These are phyloP conservation scores for Scutellaria baicalensis DNA, from an alignment of 257 asterid genomes.

Conservation along the genomic window DNA sequence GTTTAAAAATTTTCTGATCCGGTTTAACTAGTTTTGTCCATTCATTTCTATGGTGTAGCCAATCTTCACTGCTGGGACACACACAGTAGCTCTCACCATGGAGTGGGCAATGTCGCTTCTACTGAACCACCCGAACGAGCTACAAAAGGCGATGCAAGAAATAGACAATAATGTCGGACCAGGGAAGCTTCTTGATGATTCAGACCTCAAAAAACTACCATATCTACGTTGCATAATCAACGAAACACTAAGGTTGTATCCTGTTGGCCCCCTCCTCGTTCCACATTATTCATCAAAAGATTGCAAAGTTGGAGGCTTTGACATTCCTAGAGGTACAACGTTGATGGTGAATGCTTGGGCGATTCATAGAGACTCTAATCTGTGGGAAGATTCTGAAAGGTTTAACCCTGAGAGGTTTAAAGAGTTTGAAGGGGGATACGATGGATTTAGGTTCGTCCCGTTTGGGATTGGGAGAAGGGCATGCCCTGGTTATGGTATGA, in stretches of 20 bases:
- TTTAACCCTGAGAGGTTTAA: conserved; percentile 31
- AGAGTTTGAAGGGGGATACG: conserved; percentile 14
- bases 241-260: conserved; percentile 33
- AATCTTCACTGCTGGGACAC: conserved; percentile 38
- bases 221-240: conserved; percentile 30
- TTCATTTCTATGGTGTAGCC: conserved; percentile 12
- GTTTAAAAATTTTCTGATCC: no score
- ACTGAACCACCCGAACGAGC: conserved; percentile 25
- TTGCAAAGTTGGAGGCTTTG: conserved; percentile 22
- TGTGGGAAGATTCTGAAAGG: conserved; percentile 25
- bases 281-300: conserved; percentile 35
- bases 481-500: conserved; percentile 38
- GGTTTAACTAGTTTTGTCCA: neutral
- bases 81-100: conserved; percentile 29
- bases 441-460: conserved; percentile 23
- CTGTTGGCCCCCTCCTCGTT: conserved; percentile 36
- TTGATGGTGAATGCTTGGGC: conserved; percentile 39
- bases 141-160: conserved; percentile 20
- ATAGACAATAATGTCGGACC: conserved; percentile 19
- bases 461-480: conserved; percentile 51
- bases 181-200: conserved; percentile 23
- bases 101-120: conserved; percentile 47
- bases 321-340: conserved; percentile 27
- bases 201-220: conserved; percentile 25
- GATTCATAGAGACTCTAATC: conserved; percentile 26